Evolutionary conservation across 2,329 filamentous ascomycete genomes (phyloP), one percentile per base, ranked within the genome.

Genomic region (Aspergillus tubingensis): DNA sequence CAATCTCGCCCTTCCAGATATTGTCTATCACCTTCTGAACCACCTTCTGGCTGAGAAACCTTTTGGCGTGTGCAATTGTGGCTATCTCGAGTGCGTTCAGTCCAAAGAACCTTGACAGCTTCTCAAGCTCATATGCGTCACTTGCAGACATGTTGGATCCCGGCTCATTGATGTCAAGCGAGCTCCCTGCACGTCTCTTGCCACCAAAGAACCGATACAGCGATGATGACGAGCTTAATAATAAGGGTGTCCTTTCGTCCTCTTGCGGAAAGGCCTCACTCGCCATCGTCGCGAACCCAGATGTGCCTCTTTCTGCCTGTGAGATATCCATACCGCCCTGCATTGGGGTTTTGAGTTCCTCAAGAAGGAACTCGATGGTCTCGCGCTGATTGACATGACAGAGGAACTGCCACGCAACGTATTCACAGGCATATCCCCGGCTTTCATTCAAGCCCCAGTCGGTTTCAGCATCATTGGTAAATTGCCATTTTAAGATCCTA

Each of bases 71-170:
- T 11, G 89, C 89, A 19, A 96, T 87, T 49, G 89, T 88, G 25
- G 91, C 92, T 69, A 96, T 93, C 72, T 96, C 92, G 15, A 98
- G 82, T 1, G 91, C 92, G 73, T 95, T 96, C 51, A 96, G 82
- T 17, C 89, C 88, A 38, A 87, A 86, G 72, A 96, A 96, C 1
- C 88, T 85, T 0, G 86, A 83, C 0, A 89, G 90, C 27, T 63
- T 90, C 7, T 68, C 86, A 53, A 90, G 85, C 7, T 85, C 82
- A 10, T 84, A 81, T 5, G 80, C 76, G 3, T 84, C 81, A 1
- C 81, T 80, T 0, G 5, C 73, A 63, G 19, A 77, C 75, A 51
- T 78, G 49, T 55, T 43, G 36, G 54, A 62, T 43, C 43, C 62
- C 19, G 63, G 67, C 49, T 90, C 86, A 8, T 83, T 81, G 8